Base-by-base conservation (phyloP, 2,329 filamentous ascomycete genomes). In the Pyricularia grisea region DNA sequence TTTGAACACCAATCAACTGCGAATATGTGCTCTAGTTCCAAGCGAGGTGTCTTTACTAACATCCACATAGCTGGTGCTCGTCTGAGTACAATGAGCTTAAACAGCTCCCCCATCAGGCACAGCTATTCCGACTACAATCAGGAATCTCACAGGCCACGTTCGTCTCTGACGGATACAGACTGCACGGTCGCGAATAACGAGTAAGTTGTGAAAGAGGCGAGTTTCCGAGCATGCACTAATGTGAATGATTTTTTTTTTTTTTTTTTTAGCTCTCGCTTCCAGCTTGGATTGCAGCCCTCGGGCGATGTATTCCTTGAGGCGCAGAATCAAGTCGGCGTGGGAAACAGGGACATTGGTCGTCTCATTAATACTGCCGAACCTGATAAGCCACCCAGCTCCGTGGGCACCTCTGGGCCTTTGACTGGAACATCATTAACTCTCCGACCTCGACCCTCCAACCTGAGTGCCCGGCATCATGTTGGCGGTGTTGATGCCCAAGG, bases 401-500 rank as follows among this genome's bases (percentile, higher is more conserved):
- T 31, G 27, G 50, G 14, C 27, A 58, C 7, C 25, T 61, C 58
- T 27, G 58, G 17, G 58, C 58, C 58, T 61, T 61, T 61, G 58
- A n/a, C n/a, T 27, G 58, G 58, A 61, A 23, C 36, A 58, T 27
- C 65, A 20, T 7, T 67, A 33, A 50, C 65, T 30, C 68, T 70
- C 23, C 70, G 70, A n/a, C 42, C 66, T 31, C 71, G 68, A 14
- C 61, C 70, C 9, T 71, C 71, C 20, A 71, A 69, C 42, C 33
- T 73, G 9, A 71, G 71, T 27, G 36, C 58, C n/a, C 69, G 72
- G 25, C 70, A 72, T 67, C 67, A 69, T 10, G 67, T 71, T 67
- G 74, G 74, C n/a, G 73, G 74, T 11, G 75, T 82, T 2, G 84
- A 87, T 72, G 82, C 85, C 3, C 86, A 88, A 73, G 77, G 77